Percentiles rank a stretch among this genome's conserved stretches.
Conservation (phyloP, 768 basidiomycete species). For the Auricularia cornea region DNA sequence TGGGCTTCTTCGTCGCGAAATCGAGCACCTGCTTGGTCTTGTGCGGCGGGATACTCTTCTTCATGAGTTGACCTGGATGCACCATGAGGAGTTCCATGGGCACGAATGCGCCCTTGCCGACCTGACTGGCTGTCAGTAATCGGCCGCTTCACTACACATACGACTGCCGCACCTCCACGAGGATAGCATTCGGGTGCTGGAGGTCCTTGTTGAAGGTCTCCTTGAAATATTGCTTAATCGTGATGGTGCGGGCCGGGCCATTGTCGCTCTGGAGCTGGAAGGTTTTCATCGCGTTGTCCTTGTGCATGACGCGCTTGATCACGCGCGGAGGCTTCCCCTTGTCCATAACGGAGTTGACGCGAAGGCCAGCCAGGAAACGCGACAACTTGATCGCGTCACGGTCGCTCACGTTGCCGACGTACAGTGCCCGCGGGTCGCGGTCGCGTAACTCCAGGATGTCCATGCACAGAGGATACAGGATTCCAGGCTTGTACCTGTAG, state of each 20-base stretch:
- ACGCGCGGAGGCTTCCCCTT: conserved; percentile 40
- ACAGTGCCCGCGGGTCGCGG: conserved; percentile 17
- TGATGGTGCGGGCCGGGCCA: conserved; percentile 3
- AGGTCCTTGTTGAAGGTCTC: conserved; percentile 44
- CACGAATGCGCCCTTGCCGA: conserved; percentile 51
- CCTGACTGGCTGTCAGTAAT: conserved; percentile 28
- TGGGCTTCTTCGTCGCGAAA: conserved; percentile 59
- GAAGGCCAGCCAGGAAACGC: conserved; percentile 46
- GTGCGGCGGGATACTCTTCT: conserved; percentile 61
- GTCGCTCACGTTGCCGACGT: conserved; percentile 30
- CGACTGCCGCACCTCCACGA: conserved; percentile 48
- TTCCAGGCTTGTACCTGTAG: conserved; percentile 46
- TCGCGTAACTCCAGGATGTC: conserved; percentile 36
- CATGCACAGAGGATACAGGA: conserved; percentile 48
- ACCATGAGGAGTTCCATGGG: conserved; percentile 64
- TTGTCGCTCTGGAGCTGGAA: conserved; percentile 55
- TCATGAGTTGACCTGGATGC: conserved; percentile 57
- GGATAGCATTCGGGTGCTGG: conserved; percentile 53
- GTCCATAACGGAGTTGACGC: conserved; percentile 36
- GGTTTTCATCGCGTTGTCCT: conserved; percentile 43
- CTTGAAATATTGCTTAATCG: conserved; percentile 43
- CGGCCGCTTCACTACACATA: not conserved
- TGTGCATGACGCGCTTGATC: conserved; percentile 48
- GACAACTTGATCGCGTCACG: conserved; percentile 45
- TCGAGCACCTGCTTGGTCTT: conserved; percentile 53